Base-by-base conservation (phyloP, 306 rosid genomes). In the Acacia confusa region DNA sequence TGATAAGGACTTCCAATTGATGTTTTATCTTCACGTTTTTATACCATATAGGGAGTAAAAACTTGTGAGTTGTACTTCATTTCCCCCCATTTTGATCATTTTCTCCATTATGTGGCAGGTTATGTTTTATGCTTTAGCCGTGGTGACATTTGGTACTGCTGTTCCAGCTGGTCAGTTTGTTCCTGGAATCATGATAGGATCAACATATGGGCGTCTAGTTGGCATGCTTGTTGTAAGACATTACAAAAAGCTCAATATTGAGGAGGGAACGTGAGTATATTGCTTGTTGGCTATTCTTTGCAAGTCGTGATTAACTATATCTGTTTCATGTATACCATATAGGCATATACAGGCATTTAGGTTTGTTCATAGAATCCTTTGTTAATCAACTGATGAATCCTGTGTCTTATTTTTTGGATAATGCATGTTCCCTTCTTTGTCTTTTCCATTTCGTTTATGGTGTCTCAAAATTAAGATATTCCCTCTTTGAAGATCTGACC, bases 91-190 rank as follows among this genome's bases (percentile, higher is more conserved):
- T 5, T 55, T 78, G 53, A 80, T 68, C 67, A 72, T 69, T 81
- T 81, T 82, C 68, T 82, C 72, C 68, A 55, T 79, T 78, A 41
- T 73, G 27, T 86, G 88, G 79, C 94, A 95, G 99, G 96, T 93
- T 79, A 95, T 93, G 99, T 95, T 93, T 87, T 95, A 93, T 83
- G 75, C 90, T 48, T 87, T 95, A 87, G 98, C 98, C 22, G 97
- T 95, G 66, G 87, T 95, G 82, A 95, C 99, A 52, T 95, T 91
- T 88, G 98, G 99, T 79, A 95, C 94, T 81, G 96, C 98, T 41
- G 96, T 93, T 71, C 99, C 99, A 63, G 97, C 99, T 74, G 97
- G 98, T 83, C 98, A 95, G 79, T 95, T 95, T 87, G 99, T 95
- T 83, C 98, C 99, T 66, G 96, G 98, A 82, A 95, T 95, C 78